phyloP scores from a whole-genome alignment of 192 early-diverging fungal genomes.

The Linnemannia elongata region DNA sequence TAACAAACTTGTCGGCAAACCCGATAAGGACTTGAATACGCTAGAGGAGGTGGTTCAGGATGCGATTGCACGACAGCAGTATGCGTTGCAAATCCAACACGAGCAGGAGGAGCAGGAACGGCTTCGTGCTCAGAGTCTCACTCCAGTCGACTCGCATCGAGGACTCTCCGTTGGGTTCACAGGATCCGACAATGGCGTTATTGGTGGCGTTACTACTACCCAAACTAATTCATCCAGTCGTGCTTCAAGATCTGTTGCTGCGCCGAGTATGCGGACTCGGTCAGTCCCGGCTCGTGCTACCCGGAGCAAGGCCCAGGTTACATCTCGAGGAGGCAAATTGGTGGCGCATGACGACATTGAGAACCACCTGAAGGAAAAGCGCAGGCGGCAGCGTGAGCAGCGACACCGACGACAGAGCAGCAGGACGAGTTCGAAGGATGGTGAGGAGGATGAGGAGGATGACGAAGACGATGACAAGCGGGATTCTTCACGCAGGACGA shows the following conservation, averaged over 20 bases:
- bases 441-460: conserved; percentile 1
- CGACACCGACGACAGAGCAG: conserved; percentile 18
- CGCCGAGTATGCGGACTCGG: background rate
- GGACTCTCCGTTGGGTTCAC: conserved; percentile 7
- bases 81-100: conserved; percentile 18
- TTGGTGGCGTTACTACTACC: background rate
- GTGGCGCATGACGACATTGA: conserved; percentile 43
- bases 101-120: conserved; percentile 13
- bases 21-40: conserved; percentile 30
- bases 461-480: conserved; percentile 29
- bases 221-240: background rate
- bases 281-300: conserved; percentile 25
- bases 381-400: conserved; percentile 24
- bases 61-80: conserved; percentile 36
- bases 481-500: conserved; percentile 14
- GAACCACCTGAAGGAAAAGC: conserved; percentile 31
- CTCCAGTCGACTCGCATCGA: background rate
- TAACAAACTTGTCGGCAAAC: conserved; percentile 50
- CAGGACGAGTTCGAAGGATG: conserved; percentile 30
- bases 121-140: background rate
- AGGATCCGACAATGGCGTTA: background rate
- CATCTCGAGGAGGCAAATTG: conserved; percentile 1
- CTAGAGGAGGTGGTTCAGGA: conserved; percentile 51
- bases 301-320: conserved; percentile 26
- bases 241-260: background rate